Evolutionary conservation across 805 yeast genomes (phyloP).

Genomic region (Candida easanensis): DNA sequence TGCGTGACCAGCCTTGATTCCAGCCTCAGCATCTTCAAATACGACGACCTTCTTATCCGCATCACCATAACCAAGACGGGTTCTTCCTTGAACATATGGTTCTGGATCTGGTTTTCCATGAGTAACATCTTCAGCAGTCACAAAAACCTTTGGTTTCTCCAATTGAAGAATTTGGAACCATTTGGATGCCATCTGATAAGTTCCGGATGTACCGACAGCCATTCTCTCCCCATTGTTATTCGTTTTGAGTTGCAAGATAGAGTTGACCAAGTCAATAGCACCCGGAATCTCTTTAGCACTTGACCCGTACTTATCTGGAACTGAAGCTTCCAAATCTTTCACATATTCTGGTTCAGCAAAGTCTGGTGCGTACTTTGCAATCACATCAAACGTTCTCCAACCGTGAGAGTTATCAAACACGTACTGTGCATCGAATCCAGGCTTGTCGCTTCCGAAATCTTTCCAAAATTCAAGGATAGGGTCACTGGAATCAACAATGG

Average conservation of each 20-base stretch:
- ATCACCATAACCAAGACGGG: slow-evolving; percentile 34
- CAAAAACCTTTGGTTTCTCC: slow-evolving; percentile 65
- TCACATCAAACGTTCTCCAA: slow-evolving; percentile 75
- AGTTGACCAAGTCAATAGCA: slow-evolving; percentile 58
- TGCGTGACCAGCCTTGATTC: slow-evolving; percentile 76
- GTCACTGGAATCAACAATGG: slow-evolving; percentile 75
- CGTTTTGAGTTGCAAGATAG: slow-evolving; percentile 28
- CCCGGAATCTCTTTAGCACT: slow-evolving; percentile 75
- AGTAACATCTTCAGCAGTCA: slow-evolving; percentile 77
- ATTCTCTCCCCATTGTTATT: slow-evolving; percentile 54
- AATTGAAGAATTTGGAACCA: slow-evolving; percentile 69
- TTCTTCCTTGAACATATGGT: slow-evolving; percentile 65
- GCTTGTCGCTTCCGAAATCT: slow-evolving; percentile 62
- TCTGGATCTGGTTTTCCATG: slow-evolving; percentile 86
- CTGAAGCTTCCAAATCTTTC: slow-evolving; percentile 63
- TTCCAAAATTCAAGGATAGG: slow-evolving; percentile 83
- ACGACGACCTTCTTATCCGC: slow-evolving; percentile 48
- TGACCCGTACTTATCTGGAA: slow-evolving; percentile 70
- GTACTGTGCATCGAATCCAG: slow-evolving; percentile 67
- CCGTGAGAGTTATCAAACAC: slow-evolving; percentile 78
- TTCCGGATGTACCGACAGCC: slow-evolving; percentile 86
- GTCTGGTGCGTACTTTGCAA: slow-evolving; percentile 69
- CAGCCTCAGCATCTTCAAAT: slow-evolving; percentile 90
- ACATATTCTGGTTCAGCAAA: slow-evolving; percentile 61
- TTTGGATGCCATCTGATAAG: slow-evolving; percentile 70